Base-by-base conservation (phyloP, 495 filamentous ascomycete genomes). In the Daldinia decipiens region DNA sequence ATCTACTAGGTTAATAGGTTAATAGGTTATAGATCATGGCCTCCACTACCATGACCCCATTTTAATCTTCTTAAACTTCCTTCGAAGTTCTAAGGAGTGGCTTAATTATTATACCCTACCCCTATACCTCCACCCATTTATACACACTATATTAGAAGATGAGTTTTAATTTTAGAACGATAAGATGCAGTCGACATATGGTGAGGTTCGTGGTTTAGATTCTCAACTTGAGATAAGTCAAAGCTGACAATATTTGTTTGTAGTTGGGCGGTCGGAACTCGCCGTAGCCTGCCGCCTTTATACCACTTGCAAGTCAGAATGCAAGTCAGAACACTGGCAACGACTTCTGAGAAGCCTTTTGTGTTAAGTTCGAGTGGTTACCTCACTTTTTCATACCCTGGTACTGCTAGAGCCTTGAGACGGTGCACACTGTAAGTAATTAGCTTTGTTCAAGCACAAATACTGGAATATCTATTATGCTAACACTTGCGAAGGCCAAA, bases 381-480 rank as follows among this genome's bases (percentile, higher is more conserved):
- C 55, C 36, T 72, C 54, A 26, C 36, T 5, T 66, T 73, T 34
- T 47, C 61, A 17, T 72, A 65, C 21, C 51, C 32, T 24, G 55
- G 56, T 34, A 8, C 54, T 13, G 27, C 9, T 38, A 60, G 34
- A 9, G 26, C 31, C 24, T 21, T 19, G 17, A 67, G 67, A 63
- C 53, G 74, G 29, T 55, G 57, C 12, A 51, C 38, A n/a, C 66
- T 76, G 74, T 77, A 67, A 77, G 75, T 63, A 71, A 13, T 15
- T 50, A 15, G 3, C 24, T 62, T 21, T 26, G 24, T 21, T 13
- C 15, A 31, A 9, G 19, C 17, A 36, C 29, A 52, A 57, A 27
- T 26, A 43, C 34, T 36, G 4, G 15, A 11, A 3, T 53, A 15
- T 29, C 9, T 12, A 26, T 53, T 40, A 50, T 68, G 24, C 21